phyloP scores from a whole-genome alignment of 139 green algal genomes.

The Coelastrella sp. region DNA sequence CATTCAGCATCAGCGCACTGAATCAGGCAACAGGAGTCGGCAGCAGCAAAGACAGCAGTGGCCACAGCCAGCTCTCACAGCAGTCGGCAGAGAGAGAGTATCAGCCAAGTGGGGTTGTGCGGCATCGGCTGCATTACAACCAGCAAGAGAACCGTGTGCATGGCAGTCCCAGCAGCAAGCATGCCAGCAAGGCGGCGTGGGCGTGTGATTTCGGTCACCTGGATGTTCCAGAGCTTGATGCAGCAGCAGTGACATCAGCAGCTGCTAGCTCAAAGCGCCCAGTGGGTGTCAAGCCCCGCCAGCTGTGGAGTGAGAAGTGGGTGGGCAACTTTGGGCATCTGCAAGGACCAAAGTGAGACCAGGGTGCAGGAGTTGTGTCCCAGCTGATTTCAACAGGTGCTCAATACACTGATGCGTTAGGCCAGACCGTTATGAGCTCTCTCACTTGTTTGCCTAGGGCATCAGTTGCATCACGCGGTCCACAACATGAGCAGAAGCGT shows the following conservation, averaged over 20 bases:
- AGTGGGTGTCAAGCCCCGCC: not conserved
- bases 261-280: not conserved
- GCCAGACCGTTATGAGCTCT: no score
- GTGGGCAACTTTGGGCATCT: slow-evolving; percentile 44
- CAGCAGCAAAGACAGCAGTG: not conserved
- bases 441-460: no score
- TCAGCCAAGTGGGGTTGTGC: no score
- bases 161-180: not conserved
- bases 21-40: not conserved
- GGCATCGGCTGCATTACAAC: not conserved
- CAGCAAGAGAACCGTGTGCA: not conserved
- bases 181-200: not conserved
- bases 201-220: slow-evolving; percentile 34
- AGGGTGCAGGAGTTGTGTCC: no score
- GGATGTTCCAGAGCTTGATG: not conserved
- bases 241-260: not conserved
- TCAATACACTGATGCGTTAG: no score
- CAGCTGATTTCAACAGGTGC: no score
- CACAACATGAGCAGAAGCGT: no score
- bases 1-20: not conserved
- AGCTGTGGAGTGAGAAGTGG: slow-evolving; percentile 16
- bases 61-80: not conserved
- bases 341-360: not conserved
- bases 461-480: no score
- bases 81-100: no score